Evolutionary conservation across 2,329 filamentous ascomycete species (phyloP).

Genomic region (Leptographium lundbergii): DNA sequence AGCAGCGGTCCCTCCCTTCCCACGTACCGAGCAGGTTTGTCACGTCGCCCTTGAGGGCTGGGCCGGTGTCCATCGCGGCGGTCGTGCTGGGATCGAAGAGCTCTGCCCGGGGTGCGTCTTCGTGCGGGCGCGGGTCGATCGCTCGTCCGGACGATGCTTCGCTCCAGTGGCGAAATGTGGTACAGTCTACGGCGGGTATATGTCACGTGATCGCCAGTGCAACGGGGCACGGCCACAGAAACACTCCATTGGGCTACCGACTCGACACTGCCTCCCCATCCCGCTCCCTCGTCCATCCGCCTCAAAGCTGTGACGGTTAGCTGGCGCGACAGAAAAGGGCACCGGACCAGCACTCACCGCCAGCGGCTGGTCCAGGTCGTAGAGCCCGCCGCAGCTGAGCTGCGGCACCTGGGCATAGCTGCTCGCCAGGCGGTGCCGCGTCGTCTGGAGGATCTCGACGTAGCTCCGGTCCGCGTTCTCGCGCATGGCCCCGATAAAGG

Average conservation of each 20-base stretch:
- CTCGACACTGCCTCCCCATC: too few species aligned
- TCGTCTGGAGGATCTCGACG: conserved; percentile 16
- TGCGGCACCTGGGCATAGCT: conserved; percentile 17
- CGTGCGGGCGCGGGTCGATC: neutral
- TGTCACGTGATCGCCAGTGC: too few species aligned
- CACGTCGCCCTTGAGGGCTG: conserved; percentile 1
- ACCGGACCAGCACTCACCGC: too few species aligned
- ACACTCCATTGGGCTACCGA: too few species aligned
- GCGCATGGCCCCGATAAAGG: conserved; percentile 21
- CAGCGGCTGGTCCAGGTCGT: conserved; percentile 16
- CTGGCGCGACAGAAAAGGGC: too few species aligned
- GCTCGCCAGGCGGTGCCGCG: conserved; percentile 12
- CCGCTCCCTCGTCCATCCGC: too few species aligned
- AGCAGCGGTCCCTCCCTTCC: too few species aligned
- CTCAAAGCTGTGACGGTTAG: neutral
- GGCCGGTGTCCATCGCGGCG: conserved; percentile 5
- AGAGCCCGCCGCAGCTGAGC: conserved; percentile 18
- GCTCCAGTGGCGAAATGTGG: too few species aligned
- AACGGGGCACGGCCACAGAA: too few species aligned
- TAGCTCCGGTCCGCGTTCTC: conserved; percentile 20
- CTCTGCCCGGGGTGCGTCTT: neutral
- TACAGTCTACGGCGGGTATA: too few species aligned
- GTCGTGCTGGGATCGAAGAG: neutral
- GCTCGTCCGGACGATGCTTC: too few species aligned
- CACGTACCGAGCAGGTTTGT: conserved; percentile 8